Percentiles rank a stretch among this genome's conserved stretches.
Evolutionary conservation across 2,329 filamentous ascomycete genomes (phyloP).

Genomic region (Stagonosporopsis rhizophila): DNA sequence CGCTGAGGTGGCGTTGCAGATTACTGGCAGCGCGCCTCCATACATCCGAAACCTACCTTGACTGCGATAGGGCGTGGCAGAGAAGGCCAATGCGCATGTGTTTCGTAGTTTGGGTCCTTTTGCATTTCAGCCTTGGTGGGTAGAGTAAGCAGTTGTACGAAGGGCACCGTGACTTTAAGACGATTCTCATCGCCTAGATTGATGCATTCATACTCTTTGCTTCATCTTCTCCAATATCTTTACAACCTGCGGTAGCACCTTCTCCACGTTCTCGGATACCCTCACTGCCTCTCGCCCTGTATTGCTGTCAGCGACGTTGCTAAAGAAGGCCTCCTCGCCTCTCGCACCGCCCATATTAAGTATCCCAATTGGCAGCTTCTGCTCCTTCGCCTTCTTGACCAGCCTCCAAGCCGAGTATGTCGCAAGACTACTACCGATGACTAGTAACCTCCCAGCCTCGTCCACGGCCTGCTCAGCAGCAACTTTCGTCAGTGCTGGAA

Average conservation of each 20-base stretch:
- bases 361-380: constrained; percentile 84
- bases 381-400: constrained; percentile 81
- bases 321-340: constrained; percentile 77
- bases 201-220: background rate
- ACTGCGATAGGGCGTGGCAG: too few relatives aligned
- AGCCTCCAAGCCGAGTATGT: constrained; percentile 96
- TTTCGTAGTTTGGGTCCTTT: too few relatives aligned
- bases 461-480: constrained; percentile 84
- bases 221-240: constrained; percentile 32
- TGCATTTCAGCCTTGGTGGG: too few relatives aligned
- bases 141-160: too few relatives aligned
- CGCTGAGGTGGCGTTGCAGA: too few relatives aligned
- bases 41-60: too few relatives aligned
- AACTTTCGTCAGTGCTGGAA: constrained; percentile 71
- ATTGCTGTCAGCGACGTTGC: constrained; percentile 57
- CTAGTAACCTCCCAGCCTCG: constrained; percentile 71
- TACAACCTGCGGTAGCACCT: constrained; percentile 44
- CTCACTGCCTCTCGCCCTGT: constrained; percentile 50
- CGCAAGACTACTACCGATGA: constrained; percentile 88
- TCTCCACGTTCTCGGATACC: constrained; percentile 51
- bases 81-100: too few relatives aligned
- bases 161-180: too few relatives aligned
- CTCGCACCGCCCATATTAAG: constrained; percentile 86
- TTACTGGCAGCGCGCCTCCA: too few relatives aligned
- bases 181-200: too few relatives aligned